Evolutionary conservation across 768 basidiomycete genomes (phyloP).

Genomic region (Leucocoprinus birnbaumii): DNA sequence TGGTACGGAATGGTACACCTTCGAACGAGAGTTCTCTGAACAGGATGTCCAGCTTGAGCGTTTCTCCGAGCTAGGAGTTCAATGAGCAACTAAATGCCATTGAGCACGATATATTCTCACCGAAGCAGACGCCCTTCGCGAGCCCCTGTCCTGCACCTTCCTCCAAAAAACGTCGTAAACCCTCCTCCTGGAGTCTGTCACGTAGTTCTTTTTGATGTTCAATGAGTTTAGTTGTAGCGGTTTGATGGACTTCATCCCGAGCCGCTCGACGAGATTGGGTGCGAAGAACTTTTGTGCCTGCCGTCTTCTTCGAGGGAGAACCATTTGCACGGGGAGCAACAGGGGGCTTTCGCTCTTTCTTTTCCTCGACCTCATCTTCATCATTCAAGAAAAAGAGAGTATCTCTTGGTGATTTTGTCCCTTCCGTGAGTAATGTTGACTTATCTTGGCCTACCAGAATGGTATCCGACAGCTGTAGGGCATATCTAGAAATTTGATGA

Average conservation of each 20-base stretch:
- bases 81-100: slow-evolving; percentile 1
- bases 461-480: slow-evolving; percentile 86
- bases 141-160: slow-evolving; percentile 66
- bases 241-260: slow-evolving; percentile 80
- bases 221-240: slow-evolving; percentile 72
- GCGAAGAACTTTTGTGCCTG: slow-evolving; percentile 82
- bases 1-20: slow-evolving; percentile 94
- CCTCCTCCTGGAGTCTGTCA: slow-evolving; percentile 69
- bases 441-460: slow-evolving; percentile 70
- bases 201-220: slow-evolving; percentile 90
- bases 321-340: slow-evolving; percentile 57
- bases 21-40: slow-evolving; percentile 97
- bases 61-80: slow-evolving; percentile 55
- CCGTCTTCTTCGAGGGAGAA: slow-evolving; percentile 70
- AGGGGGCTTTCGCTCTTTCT: slow-evolving; percentile 57
- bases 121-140: slow-evolving; percentile 76
- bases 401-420: slow-evolving; percentile 80
- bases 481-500: slow-evolving; percentile 56
- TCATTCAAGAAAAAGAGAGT: slow-evolving; percentile 82
- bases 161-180: slow-evolving; percentile 80
- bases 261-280: slow-evolving; percentile 88
- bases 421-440: slow-evolving; percentile 75
- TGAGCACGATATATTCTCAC: slow-evolving; percentile 42
- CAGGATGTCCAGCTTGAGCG: slow-evolving; percentile 91
- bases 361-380: slow-evolving; percentile 56